Evolutionary conservation across 352 stramenopile genomes (phyloP), one percentile per base, ranked within the genome.

Genomic region (Phytophthora fragariae): DNA sequence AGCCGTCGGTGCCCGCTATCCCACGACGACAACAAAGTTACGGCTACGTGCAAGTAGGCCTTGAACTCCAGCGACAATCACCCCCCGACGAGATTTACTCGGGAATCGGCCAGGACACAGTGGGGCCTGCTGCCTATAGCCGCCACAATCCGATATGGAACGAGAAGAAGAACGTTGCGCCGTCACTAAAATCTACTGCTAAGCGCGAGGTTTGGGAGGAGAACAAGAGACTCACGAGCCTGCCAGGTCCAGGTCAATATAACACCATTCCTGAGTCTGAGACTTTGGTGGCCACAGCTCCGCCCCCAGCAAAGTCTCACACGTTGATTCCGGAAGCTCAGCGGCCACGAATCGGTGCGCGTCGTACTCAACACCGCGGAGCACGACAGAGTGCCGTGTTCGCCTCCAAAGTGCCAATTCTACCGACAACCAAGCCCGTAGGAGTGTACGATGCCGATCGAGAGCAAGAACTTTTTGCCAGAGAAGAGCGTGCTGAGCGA

Each of bases 201-300:
- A 89, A 93, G 71, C 84, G 88, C 11, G 88, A 94, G 37, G 84
- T 94, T 2, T 94, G 88, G 88, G 84, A 88, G 56, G 84, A 84
- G 55, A 81, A 87, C 53, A 86, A 84, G 21, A 75, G 77, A n/a
- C 75, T 77, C 10, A 68, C 60, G 8, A 77, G 62, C 24, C 62
- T 94, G 7, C 88, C 88, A 8, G 88, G 86, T 7, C 88, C 88
- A 29, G 88, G 88, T 8, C 84, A 91, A 37, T 94, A 93, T 71
- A 67, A 85, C 60, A 72, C 66, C 7, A 54, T 31, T 21, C 53
- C 41, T 5, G 56, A 31, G 27, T 21, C 57, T 10, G 67, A 72
- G 55, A 59, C 39, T 24, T n/a, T 37, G 14, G 39, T 35, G 31
- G 47, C 50, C 37, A 64, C 69, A 8, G 47, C 62, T 35, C 41